A percentile compares a stretch with the other conserved stretches of the same genome.
These are phyloP conservation scores for Waltiozyma sp. DNA, from an alignment of 1,139 yeast species.

Conservation along the genomic window DNA sequence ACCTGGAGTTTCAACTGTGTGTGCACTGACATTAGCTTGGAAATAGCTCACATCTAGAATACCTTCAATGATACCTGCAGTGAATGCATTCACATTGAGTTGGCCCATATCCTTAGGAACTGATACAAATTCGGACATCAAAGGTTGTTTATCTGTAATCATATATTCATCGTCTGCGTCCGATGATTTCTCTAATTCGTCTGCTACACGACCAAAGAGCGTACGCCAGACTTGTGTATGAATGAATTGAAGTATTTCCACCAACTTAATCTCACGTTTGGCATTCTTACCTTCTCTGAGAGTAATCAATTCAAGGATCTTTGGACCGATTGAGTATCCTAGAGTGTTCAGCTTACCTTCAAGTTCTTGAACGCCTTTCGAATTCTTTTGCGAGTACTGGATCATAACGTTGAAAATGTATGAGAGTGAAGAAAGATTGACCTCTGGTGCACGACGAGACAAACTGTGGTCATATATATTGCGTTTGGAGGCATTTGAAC, in stretches of 20 bases:
- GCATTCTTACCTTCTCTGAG: constrained; percentile 58
- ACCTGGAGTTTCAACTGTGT: constrained; percentile 49
- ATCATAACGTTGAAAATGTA: constrained; percentile 67
- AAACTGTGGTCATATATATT: constrained; percentile 58
- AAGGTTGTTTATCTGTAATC: constrained; percentile 76
- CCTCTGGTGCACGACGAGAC: constrained; percentile 54
- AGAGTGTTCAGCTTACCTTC: constrained; percentile 65
- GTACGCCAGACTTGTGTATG: constrained; percentile 77
- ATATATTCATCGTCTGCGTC: constrained; percentile 69
- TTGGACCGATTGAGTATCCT: constrained; percentile 63
- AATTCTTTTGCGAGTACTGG: constrained; percentile 50
- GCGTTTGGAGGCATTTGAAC: constrained; percentile 3
- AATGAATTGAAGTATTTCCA: constrained; percentile 76
- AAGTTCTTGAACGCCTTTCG: constrained; percentile 66
- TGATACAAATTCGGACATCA: constrained; percentile 64
- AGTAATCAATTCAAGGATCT: constrained; percentile 46
- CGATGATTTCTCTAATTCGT: constrained; percentile 79
- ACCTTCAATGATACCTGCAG: constrained; percentile 87
- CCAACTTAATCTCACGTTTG: constrained; percentile 59
- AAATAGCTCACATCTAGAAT: constrained; percentile 73
- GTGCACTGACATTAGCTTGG: constrained; percentile 81
- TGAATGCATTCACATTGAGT: constrained; percentile 70
- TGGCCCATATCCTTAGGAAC: constrained; percentile 75
- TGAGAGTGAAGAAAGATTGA: constrained; percentile 55
- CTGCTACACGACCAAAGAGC: constrained; percentile 74